A percentile compares a stretch with the other conserved stretches of the same genome.
Evolutionary conservation across 805 yeast genomes (phyloP).

Genomic region (Candida succiphila): DNA sequence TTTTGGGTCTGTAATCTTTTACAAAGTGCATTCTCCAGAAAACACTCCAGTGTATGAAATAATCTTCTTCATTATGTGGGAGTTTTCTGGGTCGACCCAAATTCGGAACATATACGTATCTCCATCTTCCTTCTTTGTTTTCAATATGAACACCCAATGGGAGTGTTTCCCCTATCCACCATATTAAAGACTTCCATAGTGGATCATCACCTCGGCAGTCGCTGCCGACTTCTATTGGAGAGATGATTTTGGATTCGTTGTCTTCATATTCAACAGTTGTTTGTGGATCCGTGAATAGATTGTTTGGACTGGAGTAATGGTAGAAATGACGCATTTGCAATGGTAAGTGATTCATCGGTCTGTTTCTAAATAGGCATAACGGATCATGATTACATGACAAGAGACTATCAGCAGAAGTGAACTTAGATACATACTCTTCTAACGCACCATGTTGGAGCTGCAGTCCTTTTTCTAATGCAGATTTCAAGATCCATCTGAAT

Average conservation of each 20-base stretch:
- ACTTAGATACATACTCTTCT: conserved; percentile 27
- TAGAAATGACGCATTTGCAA: not conserved
- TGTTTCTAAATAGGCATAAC: conserved; percentile 20
- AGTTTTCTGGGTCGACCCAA: conserved; percentile 42
- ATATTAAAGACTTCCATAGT: conserved; percentile 22
- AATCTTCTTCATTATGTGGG: conserved; percentile 26
- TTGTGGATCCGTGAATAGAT: conserved; percentile 6
- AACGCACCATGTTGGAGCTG: conserved; percentile 31
- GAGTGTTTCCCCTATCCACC: conserved; percentile 59
- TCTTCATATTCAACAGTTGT: conserved; percentile 10
- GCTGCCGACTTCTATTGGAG: conserved; percentile 10
- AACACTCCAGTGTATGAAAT: conserved; percentile 54
- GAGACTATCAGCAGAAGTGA: conserved; percentile 30
- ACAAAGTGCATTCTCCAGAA: conserved; percentile 42
- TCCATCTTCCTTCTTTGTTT: conserved; percentile 39
- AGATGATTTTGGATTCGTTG: not conserved
- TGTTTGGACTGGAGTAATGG: not conserved
- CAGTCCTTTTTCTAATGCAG: conserved; percentile 42
- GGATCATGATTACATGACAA: conserved; percentile 44
- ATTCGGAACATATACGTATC: conserved; percentile 40
- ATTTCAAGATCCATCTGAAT: conserved; percentile 51
- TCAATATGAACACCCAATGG: conserved; percentile 48
- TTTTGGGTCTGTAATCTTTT: conserved; percentile 33
- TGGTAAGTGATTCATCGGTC: conserved; percentile 8
- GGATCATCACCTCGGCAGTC: conserved; percentile 30